phyloP scores from a whole-genome alignment of 495 filamentous ascomycete species.

The Schizothecium vesticola region DNA sequence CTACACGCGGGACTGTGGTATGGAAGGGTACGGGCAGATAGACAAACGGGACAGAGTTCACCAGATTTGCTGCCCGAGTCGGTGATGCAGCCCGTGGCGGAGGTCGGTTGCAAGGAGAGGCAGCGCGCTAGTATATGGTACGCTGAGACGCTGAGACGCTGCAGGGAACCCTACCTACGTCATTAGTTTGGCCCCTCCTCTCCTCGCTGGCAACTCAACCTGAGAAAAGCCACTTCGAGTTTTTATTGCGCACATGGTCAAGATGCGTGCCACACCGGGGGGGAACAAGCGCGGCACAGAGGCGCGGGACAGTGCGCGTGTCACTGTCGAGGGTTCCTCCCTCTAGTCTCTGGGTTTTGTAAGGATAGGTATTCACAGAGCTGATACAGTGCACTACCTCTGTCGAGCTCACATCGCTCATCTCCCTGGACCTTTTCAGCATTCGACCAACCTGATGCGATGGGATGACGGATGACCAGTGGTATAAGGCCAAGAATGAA shows the following conservation, averaged over 20 bases:
- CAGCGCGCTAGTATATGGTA: background rate
- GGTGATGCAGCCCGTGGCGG: background rate
- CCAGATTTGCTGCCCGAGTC: too few species aligned
- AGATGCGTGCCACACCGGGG: background rate
- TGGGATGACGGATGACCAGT: background rate
- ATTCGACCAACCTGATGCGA: background rate
- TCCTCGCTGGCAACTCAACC: background rate
- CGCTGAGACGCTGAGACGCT: background rate
- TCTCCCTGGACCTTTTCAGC: too few species aligned
- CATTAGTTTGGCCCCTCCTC: constrained; percentile 4
- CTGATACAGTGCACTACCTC: too few species aligned
- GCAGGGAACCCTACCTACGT: constrained; percentile 14
- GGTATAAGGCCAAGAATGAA: background rate
- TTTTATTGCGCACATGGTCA: background rate
- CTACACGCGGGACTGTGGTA: too few species aligned
- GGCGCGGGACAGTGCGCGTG: background rate
- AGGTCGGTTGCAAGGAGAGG: background rate
- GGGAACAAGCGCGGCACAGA: background rate
- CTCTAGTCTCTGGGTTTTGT: too few species aligned
- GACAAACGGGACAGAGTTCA: background rate
- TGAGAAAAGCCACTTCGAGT: background rate
- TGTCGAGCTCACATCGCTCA: too few species aligned
- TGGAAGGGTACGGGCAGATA: too few species aligned
- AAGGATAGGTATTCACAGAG: too few species aligned
- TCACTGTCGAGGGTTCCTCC: background rate